Evolutionary conservation across 768 basidiomycete species (phyloP), one percentile per base, ranked within the genome.

Genomic region (Amanita rubescens): DNA sequence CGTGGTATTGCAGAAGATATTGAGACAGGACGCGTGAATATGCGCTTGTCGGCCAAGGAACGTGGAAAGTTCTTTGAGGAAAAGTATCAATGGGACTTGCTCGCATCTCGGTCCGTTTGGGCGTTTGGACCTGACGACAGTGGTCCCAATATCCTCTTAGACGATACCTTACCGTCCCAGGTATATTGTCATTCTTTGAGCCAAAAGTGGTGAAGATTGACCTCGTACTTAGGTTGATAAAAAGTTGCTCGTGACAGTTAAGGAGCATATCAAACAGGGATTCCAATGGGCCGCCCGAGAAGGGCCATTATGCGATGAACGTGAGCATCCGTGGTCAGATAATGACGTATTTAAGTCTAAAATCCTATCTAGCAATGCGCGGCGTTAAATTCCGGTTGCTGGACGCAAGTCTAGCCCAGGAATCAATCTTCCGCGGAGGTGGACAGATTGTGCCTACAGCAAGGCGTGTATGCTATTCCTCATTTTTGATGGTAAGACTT

Each of bases 281-380:
- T 99, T 99, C 84, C 96, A 96, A 65, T 98, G 96, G 96, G 96
- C 93, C 47, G 86, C 95, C 45, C 81, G 96, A 47, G 96, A 99
- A 75, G 96, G 96, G 6, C 96, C 96, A 35, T 66, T 99, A 37
- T 98, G 96, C 64, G 96, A 99, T 65, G 96, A 99, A 71, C 96
- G 95, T 97, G 62, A 80, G 95, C 83, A 24, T 27, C 35, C 10
- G 37, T 32, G 52, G n/a, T 41, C 51, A 44, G 34, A 20, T 17
- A 30, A 55, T 34, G 27, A n/a, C 14, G 45, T 2, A 22, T 0
- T 46, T 33, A 15, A 48, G 34, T 48, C 56, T 14, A 50, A 19
- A 17, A 12, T 39, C 17, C 35, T 30, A 24, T 55, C 30, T 58
- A 99, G 95, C 96, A 5, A 96, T 99, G 82, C 85, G 96, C 56